Evolutionary conservation across 163 green algal genomes (phyloP).

Genomic region (Scenedesmus sp.): DNA sequence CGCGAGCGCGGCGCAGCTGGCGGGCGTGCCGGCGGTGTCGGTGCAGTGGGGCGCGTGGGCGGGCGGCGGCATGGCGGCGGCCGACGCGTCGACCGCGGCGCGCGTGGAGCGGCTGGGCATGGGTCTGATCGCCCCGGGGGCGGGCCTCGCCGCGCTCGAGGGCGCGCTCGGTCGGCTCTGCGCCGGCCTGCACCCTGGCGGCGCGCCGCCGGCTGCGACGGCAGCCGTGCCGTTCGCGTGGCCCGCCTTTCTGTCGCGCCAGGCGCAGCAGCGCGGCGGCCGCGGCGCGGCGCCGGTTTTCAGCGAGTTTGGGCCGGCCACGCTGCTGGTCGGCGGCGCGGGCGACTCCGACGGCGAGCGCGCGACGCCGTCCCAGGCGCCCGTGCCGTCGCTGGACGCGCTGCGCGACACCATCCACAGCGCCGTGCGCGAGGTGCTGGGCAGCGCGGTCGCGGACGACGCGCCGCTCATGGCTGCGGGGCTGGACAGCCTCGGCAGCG

Average conservation of each 20-base stretch:
- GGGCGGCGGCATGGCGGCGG: conserved; percentile 73
- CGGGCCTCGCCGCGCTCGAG: conserved; percentile 68
- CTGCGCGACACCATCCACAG: conserved; percentile 26
- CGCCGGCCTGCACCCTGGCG: too few relatives aligned
- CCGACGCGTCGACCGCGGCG: conserved; percentile 65
- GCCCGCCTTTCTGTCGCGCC: conserved; percentile 51
- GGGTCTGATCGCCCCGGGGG: conserved; percentile 52
- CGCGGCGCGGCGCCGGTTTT: not conserved
- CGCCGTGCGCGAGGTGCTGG: conserved; percentile 44
- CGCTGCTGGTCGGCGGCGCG: too few relatives aligned
- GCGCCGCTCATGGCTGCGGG: conserved; percentile 71
- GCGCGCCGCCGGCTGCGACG: conserved; percentile 42
- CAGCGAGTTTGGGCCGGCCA: conserved; percentile 40
- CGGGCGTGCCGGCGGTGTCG: conserved; percentile 52
- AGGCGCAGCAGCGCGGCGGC: too few relatives aligned
- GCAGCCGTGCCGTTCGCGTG: conserved; percentile 66
- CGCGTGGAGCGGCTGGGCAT: conserved; percentile 80
- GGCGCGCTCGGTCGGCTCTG: too few relatives aligned
- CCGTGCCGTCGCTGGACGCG: conserved; percentile 59
- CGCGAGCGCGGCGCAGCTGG: conserved; percentile 10
- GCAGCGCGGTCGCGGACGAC: conserved; percentile 33
- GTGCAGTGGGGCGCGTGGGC: conserved; percentile 92
- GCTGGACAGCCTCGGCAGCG: conserved; percentile 78
- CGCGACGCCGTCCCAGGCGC: too few relatives aligned
- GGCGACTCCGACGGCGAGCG: too few relatives aligned